Base-by-base conservation (phyloP, 352 stramenopile species). In the Pythium diclinum region DNA sequence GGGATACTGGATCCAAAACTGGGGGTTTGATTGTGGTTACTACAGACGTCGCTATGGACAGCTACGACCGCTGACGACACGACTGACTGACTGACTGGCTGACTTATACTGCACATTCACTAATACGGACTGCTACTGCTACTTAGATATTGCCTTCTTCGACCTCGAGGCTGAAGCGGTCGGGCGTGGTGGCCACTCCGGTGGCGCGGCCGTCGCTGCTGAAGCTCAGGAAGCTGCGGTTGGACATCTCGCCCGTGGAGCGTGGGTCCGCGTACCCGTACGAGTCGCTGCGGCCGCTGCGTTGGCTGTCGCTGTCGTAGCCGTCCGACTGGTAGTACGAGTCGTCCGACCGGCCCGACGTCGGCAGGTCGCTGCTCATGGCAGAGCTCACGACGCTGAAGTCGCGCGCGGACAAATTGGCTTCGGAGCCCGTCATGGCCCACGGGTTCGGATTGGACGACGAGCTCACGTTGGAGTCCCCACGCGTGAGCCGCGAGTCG, bases 121-220 rank as follows among this genome's bases (percentile, higher is more conserved):
- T 6, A 51, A 21, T 58, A 58, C 33, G 6, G 42, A 30, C n/a
- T 28, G 11, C n/a, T 36, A 56, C 40, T 40, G 33, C 36, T 34
- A 47, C 40, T 68, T 68, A 68, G 61, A 68, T 62, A 63, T 63
- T n/a, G 42, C 61, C 61, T 51, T 67, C 61, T n/a, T 48, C 19
- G 36, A 61, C 44, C 36, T 67, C 61, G 19, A 46, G 36, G 9
- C 61, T 56, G 28, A 16, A 17, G 14, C 33, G 14, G 21, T 54
- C 16, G 23, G 44, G 23, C 60, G 51, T 23, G 21, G 48, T 19
- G 48, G 21, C 25, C 19, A 17, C 14, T 16, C 46, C 19, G 6
- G n/a, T 55, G 44, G 21, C 28, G n/a, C 60, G 30, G 6, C 17
- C 10, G 21, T 68, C 54, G 61, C 42, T 68, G 30, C 32, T 44